Evolutionary conservation across 2,329 filamentous ascomycete genomes (phyloP).

Genomic region (Arachnomyces sp.): DNA sequence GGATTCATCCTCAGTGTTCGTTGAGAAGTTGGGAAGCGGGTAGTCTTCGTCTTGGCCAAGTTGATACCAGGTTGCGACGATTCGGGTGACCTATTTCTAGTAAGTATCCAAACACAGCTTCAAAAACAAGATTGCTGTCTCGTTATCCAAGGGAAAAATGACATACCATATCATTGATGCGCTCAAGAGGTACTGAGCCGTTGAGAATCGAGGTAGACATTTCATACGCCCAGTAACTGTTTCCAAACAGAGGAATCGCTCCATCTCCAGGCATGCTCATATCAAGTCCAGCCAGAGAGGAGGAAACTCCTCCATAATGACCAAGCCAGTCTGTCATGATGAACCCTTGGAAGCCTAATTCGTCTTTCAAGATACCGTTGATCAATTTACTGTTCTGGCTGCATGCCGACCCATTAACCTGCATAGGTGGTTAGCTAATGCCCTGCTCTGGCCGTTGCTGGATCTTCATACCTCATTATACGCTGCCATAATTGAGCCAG

Average conservation of each 20-base stretch:
- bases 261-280: constrained; percentile 62
- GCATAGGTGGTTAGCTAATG: neutral
- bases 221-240: constrained; percentile 48
- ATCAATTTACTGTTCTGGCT: constrained; percentile 61
- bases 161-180: constrained; percentile 45
- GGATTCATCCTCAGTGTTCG: constrained; percentile 48
- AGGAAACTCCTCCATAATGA: constrained; percentile 52
- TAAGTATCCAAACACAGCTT: constrained; percentile 10
- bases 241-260: constrained; percentile 43
- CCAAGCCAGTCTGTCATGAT: constrained; percentile 64
- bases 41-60: constrained; percentile 51
- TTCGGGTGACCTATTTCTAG: constrained; percentile 39
- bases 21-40: constrained; percentile 51
- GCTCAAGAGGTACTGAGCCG: constrained; percentile 47
- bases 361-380: constrained; percentile 63
- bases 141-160: too few relatives aligned
- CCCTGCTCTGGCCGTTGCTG: too few relatives aligned
- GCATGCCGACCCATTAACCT: constrained; percentile 58
- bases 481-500: constrained; percentile 37
- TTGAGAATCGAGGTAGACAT: constrained; percentile 49
- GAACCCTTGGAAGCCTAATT: constrained; percentile 63
- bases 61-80: constrained; percentile 51
- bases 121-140: neutral
- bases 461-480: constrained; percentile 32
- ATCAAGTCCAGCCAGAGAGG: constrained; percentile 55